phyloP scores from a whole-genome alignment of 176 grass and related monocot genomes.

The Ensete glaucum region DNA sequence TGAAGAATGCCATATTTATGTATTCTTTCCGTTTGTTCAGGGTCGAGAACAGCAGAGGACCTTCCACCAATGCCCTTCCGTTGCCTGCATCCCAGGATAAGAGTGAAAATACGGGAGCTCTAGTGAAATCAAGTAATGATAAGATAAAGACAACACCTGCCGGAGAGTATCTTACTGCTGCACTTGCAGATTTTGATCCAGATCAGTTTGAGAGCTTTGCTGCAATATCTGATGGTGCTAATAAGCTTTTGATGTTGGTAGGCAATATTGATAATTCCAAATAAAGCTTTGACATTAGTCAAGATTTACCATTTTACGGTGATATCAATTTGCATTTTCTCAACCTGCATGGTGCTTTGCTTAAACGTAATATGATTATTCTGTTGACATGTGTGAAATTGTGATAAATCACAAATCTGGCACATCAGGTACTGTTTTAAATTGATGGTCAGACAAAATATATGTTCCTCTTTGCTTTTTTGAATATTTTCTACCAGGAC shows the following conservation, averaged over 20 bases:
- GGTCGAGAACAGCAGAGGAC: slow-evolving; percentile 39
- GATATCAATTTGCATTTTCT: background rate
- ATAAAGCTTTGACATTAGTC: too few species aligned
- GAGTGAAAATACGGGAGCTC: slow-evolving; percentile 68
- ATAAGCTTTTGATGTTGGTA: slow-evolving; percentile 99
- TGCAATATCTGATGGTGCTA: slow-evolving; percentile 93
- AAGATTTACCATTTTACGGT: background rate
- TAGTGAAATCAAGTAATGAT: slow-evolving; percentile 81
- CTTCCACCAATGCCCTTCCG: slow-evolving; percentile 26
- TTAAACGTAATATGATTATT: background rate
- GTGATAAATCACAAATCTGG: background rate
- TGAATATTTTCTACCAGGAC: background rate
- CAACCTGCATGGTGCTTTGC: background rate
- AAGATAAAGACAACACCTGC: slow-evolving; percentile 85
- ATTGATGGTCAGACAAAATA: background rate
- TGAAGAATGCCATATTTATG: background rate
- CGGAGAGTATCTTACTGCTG: slow-evolving; percentile 91
- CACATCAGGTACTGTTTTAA: background rate
- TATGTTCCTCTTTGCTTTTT: background rate
- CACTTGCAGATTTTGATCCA: slow-evolving; percentile 88
- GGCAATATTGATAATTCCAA: background rate
- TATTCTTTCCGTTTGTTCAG: slow-evolving; percentile 16
- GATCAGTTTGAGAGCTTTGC: slow-evolving; percentile 90
- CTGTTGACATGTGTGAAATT: background rate
- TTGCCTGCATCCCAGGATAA: slow-evolving; percentile 33